Conservation (phyloP, 1,139 yeast species). For the Candida dubliniensis region DNA sequence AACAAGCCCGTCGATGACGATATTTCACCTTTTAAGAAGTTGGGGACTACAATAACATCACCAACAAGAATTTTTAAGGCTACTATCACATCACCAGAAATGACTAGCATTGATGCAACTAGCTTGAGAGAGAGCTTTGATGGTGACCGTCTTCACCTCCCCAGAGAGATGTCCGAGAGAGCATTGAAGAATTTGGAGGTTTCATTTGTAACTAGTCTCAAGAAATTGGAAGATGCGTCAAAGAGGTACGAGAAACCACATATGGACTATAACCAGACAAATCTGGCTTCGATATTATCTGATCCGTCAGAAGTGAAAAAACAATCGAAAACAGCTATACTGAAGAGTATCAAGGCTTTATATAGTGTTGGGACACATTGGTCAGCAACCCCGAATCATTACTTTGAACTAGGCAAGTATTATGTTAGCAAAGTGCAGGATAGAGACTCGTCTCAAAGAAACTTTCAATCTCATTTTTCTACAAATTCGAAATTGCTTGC, state of each 20-base stretch:
- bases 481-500: constrained; percentile 59
- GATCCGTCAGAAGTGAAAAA: constrained; percentile 28
- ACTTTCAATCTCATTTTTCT: constrained; percentile 69
- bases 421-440: constrained; percentile 45
- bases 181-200: constrained; percentile 35
- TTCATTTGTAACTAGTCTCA: constrained; percentile 33
- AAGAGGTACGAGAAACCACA: constrained; percentile 20
- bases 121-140: constrained; percentile 1
- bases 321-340: constrained; percentile 16
- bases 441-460: constrained; percentile 44
- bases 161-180: constrained; percentile 30
- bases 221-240: constrained; percentile 25
- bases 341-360: constrained; percentile 32
- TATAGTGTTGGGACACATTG: constrained; percentile 54
- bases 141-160: constrained; percentile 22
- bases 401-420: constrained; percentile 41
- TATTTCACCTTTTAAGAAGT: constrained; percentile 18
- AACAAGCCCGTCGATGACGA: constrained; percentile 7
- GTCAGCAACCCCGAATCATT: constrained; percentile 66
- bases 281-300: constrained; percentile 29
- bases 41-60: constrained; percentile 21
- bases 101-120: constrained; percentile 4
- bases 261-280: neutral
- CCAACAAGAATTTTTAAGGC: constrained; percentile 20
- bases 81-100: neutral